A percentile compares a stretch with the other conserved stretches of the same genome.
phyloP scores from a whole-genome alignment of 2,329 filamentous ascomycete species.

The Venturia aucupariae region DNA sequence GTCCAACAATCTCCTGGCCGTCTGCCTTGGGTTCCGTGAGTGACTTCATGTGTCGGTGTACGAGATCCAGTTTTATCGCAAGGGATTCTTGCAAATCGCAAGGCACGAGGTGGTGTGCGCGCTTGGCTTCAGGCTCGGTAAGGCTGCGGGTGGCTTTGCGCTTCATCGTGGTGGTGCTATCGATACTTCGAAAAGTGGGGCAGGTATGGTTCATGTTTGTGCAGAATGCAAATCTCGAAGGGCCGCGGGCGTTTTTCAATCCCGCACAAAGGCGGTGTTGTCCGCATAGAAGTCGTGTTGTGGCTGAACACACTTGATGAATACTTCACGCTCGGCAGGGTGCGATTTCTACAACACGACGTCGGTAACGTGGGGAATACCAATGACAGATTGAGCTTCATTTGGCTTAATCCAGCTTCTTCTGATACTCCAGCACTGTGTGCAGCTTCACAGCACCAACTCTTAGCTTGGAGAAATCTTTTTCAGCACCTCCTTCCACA shows the following conservation, averaged over 20 bases:
- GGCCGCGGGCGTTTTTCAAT: not conserved
- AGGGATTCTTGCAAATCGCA: not conserved
- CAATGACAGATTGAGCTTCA: not conserved
- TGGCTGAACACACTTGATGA: not conserved
- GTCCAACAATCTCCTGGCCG: not conserved
- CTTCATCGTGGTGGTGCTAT: not conserved
- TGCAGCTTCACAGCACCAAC: slow-evolving; percentile 7
- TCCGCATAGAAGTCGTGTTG: not conserved
- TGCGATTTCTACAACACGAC: not conserved
- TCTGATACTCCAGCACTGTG: slow-evolving; percentile 2
- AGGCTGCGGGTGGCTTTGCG: not conserved
- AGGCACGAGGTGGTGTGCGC: not conserved
- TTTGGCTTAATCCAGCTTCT: not conserved
- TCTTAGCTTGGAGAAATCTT: slow-evolving; percentile 2
- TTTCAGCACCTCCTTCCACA: slow-evolving; percentile 37
- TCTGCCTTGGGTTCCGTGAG: not conserved
- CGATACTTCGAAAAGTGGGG: not conserved
- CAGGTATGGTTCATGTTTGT: not conserved
- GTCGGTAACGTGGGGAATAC: no score
- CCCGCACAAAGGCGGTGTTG: not conserved
- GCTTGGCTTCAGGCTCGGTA: not conserved
- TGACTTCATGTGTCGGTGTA: not conserved
- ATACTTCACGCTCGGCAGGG: not conserved
- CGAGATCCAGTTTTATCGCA: not conserved
- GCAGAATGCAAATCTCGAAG: not conserved